Percentiles rank a stretch among this genome's conserved stretches.
These are phyloP conservation scores for Cutaneotrichosporon sp. DNA, from an alignment of 1,284 basidiomycete genomes.

Conservation along the genomic window DNA sequence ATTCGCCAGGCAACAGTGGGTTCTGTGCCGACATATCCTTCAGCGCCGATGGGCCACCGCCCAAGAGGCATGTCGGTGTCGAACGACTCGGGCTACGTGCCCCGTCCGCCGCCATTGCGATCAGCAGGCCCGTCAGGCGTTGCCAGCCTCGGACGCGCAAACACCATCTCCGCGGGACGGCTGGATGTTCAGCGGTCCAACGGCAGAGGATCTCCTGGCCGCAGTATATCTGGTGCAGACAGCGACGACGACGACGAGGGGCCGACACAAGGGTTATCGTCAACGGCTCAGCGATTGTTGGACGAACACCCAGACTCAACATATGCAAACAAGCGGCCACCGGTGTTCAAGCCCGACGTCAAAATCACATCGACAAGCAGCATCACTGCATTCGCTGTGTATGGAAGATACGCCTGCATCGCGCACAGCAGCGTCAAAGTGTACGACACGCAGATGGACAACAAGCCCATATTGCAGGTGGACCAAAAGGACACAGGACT, in stretches of 20 bases:
- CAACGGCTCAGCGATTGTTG: slow-evolving; percentile 38
- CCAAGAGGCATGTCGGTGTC: not conserved
- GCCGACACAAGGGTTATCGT: slow-evolving; percentile 13
- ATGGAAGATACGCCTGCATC: slow-evolving; percentile 61
- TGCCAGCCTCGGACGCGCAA: not conserved
- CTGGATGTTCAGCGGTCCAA: not conserved
- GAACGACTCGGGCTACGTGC: not conserved
- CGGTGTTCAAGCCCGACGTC: slow-evolving; percentile 50
- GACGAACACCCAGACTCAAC: slow-evolving; percentile 76
- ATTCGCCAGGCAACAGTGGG: slow-evolving; percentile 5
- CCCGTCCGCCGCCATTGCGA: slow-evolving; percentile 23
- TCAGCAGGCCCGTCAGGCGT: not conserved
- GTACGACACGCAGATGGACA: slow-evolving; percentile 46
- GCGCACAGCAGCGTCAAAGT: slow-evolving; percentile 62
- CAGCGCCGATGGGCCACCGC: not conserved
- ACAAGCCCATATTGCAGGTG: slow-evolving; percentile 52
- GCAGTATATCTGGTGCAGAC: slow-evolving; percentile 3
- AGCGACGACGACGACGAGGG: slow-evolving; percentile 34
- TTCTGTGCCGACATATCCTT: not conserved
- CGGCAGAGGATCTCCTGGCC: not conserved
- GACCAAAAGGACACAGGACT: slow-evolving; percentile 61
- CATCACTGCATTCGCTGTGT: slow-evolving; percentile 56
- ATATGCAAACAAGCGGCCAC: slow-evolving; percentile 72
- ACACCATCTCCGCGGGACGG: not conserved
- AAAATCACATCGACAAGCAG: slow-evolving; percentile 38